phyloP scores from a whole-genome alignment of 2,329 filamentous ascomycete genomes.

The Clonostachys byssicola region DNA sequence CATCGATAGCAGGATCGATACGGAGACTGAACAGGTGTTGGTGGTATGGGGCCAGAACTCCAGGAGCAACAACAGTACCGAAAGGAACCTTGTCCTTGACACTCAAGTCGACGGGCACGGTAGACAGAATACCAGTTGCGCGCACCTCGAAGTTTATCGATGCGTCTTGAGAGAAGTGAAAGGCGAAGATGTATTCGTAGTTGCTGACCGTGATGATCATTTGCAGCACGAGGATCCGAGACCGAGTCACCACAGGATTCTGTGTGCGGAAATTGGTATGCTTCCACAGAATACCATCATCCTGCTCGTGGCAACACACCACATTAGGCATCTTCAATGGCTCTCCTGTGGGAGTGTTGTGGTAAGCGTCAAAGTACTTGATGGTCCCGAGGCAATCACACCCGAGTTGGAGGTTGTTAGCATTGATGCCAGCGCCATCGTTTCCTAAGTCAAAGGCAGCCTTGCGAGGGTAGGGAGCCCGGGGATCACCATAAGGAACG shows the following conservation, averaged over 20 bases:
- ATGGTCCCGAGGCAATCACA: slow-evolving; percentile 64
- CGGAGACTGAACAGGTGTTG: slow-evolving; percentile 64
- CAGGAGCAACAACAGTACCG: slow-evolving; percentile 57
- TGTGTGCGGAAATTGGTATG: slow-evolving; percentile 56
- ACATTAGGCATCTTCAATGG: slow-evolving; percentile 24
- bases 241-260: slow-evolving; percentile 48
- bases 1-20: slow-evolving; percentile 61
- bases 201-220: slow-evolving; percentile 60
- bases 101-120: slow-evolving; percentile 41
- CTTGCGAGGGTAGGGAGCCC: slow-evolving; percentile 59
- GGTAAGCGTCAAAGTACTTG: slow-evolving; percentile 27
- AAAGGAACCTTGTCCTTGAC: slow-evolving; percentile 32
- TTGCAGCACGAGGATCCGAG: slow-evolving; percentile 54
- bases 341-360: slow-evolving; percentile 19
- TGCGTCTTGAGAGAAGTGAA: slow-evolving; percentile 49
- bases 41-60: slow-evolving; percentile 61
- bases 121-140: slow-evolving; percentile 37
- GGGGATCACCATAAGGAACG: slow-evolving; percentile 60
- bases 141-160: slow-evolving; percentile 24
- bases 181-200: slow-evolving; percentile 46
- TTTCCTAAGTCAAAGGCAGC: slow-evolving; percentile 67
- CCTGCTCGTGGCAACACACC: slow-evolving; percentile 26
- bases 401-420: slow-evolving; percentile 61
- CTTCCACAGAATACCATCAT: slow-evolving; percentile 56
- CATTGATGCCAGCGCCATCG: slow-evolving; percentile 57